Conservation (phyloP, 345 rosid species). For the Lepidium aucheri region DNA sequence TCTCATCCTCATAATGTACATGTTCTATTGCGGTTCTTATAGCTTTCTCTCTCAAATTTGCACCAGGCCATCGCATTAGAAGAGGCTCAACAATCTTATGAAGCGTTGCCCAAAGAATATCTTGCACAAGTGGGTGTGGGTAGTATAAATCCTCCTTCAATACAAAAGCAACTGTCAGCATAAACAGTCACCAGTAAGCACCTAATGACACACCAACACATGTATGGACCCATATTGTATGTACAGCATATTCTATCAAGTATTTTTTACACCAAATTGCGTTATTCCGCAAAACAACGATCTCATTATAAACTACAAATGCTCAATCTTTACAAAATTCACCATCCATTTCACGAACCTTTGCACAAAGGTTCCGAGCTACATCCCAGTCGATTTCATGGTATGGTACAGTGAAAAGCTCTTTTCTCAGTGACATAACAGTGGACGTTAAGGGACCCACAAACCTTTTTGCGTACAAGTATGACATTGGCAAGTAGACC, state of each 20-base stretch:
- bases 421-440: conserved; percentile 80
- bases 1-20: conserved; percentile 92
- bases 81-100: conserved; percentile 68
- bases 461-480: conserved; percentile 88
- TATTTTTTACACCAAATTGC: neutral
- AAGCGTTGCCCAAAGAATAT: conserved; percentile 74
- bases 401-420: conserved; percentile 69
- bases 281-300: neutral
- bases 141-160: conserved; percentile 93
- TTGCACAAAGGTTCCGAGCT: conserved; percentile 83
- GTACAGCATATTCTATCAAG: neutral
- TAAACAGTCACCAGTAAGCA: conserved; percentile 5
- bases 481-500: conserved; percentile 99
- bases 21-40: conserved; percentile 52
- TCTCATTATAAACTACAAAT: neutral
- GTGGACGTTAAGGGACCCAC: conserved; percentile 90
- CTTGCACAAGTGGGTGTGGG: conserved; percentile 88
- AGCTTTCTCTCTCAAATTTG: conserved; percentile 86
- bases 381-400: conserved; percentile 83
- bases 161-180: conserved; percentile 16
- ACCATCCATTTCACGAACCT: conserved; percentile 47
- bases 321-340: neutral
- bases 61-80: conserved; percentile 83
- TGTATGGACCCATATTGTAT: neutral
- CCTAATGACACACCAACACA: neutral